Evolutionary conservation across 169 alveolate genomes (phyloP).

Genomic region (Theileria parva): DNA sequence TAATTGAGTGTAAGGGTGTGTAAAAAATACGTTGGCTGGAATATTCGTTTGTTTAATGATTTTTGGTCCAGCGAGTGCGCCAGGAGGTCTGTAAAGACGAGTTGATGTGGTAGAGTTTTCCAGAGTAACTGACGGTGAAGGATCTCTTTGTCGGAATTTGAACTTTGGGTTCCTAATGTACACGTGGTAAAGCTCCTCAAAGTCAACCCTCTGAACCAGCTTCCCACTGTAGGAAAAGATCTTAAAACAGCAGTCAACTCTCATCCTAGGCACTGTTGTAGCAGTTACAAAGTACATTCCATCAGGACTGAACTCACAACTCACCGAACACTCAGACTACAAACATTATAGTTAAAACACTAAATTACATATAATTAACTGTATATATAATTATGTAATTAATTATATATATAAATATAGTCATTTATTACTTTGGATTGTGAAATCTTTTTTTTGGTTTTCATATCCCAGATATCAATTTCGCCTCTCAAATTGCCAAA

Average conservation of each 20-base stretch:
- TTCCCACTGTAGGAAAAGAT: slow-evolving; percentile 77
- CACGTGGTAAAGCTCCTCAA: slow-evolving; percentile 72
- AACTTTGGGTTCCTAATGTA: slow-evolving; percentile 42
- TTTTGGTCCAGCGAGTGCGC: slow-evolving; percentile 48
- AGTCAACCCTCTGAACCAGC: slow-evolving; percentile 61
- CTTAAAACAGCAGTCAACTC: slow-evolving; percentile 87
- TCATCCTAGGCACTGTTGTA: slow-evolving; percentile 86
- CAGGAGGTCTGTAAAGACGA: slow-evolving; percentile 75
- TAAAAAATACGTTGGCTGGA: slow-evolving; percentile 22
- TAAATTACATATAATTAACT: too few relatives aligned
- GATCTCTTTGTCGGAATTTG: slow-evolving; percentile 48
- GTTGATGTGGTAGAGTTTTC: slow-evolving; percentile 36
- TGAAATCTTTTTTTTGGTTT: slow-evolving; percentile 68
- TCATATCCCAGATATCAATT: slow-evolving; percentile 86
- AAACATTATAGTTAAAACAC: not conserved
- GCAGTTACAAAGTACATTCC: slow-evolving; percentile 83
- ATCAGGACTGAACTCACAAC: slow-evolving; percentile 78
- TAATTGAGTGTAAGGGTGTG: not conserved
- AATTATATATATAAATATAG: not conserved
- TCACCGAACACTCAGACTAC: slow-evolving; percentile 73
- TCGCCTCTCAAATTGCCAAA: slow-evolving; percentile 91
- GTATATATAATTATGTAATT: not conserved
- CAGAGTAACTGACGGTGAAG: slow-evolving; percentile 60
- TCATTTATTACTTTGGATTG: slow-evolving; percentile 53
- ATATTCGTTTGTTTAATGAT: slow-evolving; percentile 6